phyloP scores from a whole-genome alignment of 306 rosid genomes.

The Acacia melanoxylon region DNA sequence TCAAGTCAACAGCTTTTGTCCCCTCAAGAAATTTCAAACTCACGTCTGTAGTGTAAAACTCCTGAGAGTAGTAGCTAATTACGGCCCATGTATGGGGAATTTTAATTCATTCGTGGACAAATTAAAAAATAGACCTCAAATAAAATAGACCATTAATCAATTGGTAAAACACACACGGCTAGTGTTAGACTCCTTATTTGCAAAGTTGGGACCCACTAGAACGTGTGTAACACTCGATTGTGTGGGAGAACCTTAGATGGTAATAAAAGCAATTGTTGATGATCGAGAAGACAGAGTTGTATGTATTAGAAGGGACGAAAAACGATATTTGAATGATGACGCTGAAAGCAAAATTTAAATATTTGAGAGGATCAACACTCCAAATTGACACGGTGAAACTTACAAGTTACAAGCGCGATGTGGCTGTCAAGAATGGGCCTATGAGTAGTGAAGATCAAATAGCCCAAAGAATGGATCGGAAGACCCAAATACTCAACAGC shows the following conservation, averaged over 20 bases:
- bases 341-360: neutral
- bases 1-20: neutral
- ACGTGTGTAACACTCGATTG: neutral
- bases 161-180: neutral
- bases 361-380: too few species aligned
- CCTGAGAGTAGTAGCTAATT: neutral
- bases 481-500: too few species aligned
- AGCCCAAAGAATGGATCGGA: too few species aligned
- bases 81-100: neutral
- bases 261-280: neutral
- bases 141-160: neutral
- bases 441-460: too few species aligned
- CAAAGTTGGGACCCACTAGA: neutral
- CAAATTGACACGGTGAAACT: neutral
- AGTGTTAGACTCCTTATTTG: neutral
- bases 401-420: neutral
- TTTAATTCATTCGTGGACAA: neutral
- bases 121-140: too few species aligned
- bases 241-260: neutral
- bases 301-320: conserved; percentile 8
- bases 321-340: neutral
- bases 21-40: neutral
- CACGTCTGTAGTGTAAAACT: neutral
- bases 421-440: too few species aligned
- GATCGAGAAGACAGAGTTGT: neutral